phyloP scores from a whole-genome alignment of 805 yeast species.

The Nakazawaea siamensis region DNA sequence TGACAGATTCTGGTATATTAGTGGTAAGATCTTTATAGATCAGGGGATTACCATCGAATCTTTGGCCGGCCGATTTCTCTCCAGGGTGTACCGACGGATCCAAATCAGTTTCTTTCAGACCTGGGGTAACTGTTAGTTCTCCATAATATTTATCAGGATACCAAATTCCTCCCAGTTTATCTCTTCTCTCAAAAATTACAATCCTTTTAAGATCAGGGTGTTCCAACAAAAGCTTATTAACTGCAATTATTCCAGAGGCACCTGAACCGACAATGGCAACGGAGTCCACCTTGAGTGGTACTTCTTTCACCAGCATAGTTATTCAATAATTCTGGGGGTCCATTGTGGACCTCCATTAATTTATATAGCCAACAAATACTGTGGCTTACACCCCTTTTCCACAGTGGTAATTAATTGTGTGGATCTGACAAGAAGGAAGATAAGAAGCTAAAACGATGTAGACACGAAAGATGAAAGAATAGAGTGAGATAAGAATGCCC shows the following conservation, averaged over 20 bases:
- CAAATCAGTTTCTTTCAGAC: conserved; percentile 15
- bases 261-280: conserved; percentile 45
- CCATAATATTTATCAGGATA: conserved; percentile 22
- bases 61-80: conserved; percentile 5
- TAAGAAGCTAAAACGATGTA: no score
- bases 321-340: no score
- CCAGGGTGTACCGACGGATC: conserved; percentile 19
- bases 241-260: conserved; percentile 36
- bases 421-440: no score
- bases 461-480: no score
- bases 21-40: conserved; percentile 23
- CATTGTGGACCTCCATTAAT: no score
- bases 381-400: no score
- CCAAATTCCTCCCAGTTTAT: conserved; percentile 37
- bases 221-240: conserved; percentile 31
- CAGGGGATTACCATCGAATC: conserved; percentile 24
- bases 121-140: conserved; percentile 18
- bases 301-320: no score
- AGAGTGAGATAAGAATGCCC: no score
- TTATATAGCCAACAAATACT: no score
- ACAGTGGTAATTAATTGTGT: no score
- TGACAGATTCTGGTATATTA: conserved; percentile 33
- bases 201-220: conserved; percentile 21
- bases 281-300: conserved; percentile 8
- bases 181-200: conserved; percentile 32